Percentiles rank a stretch among this genome's conserved stretches.
phyloP scores from a whole-genome alignment of 257 asterid species.

The Przewalskia tangutica region DNA sequence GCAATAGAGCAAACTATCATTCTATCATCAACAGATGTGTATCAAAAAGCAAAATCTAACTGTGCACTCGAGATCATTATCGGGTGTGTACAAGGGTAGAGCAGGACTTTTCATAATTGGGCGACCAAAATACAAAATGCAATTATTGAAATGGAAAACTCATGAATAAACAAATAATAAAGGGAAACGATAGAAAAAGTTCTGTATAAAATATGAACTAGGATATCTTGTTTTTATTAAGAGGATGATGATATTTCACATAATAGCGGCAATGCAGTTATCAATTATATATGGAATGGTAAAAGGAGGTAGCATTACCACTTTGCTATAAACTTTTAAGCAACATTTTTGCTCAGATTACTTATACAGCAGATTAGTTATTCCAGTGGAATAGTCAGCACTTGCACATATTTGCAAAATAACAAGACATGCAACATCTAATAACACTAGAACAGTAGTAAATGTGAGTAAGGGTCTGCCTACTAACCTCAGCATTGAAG shows the following conservation, averaged over 20 bases:
- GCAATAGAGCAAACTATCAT: background rate
- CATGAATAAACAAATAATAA: background rate
- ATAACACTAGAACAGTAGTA: constrained; percentile 3
- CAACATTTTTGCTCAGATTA: background rate
- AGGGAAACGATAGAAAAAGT: background rate
- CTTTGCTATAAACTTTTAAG: background rate
- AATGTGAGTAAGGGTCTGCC: constrained; percentile 1
- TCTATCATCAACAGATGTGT: background rate
- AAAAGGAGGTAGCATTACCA: background rate
- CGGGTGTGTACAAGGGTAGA: background rate
- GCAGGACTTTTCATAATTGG: background rate
- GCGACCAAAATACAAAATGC: background rate
- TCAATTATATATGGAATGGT: background rate
- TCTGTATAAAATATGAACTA: background rate
- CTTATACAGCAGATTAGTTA: background rate
- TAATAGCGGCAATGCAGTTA: background rate
- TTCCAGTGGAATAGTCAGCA: background rate
- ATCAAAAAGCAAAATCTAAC: background rate
- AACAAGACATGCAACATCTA: background rate
- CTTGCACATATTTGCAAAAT: background rate
- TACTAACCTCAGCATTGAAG: constrained; percentile 70
- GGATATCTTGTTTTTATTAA: background rate
- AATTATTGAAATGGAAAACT: background rate
- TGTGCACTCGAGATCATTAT: background rate
- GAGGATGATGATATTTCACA: background rate